Conservation (phyloP, 2,329 filamentous ascomycete genomes). For the Thielaviopsis cerberus region DNA sequence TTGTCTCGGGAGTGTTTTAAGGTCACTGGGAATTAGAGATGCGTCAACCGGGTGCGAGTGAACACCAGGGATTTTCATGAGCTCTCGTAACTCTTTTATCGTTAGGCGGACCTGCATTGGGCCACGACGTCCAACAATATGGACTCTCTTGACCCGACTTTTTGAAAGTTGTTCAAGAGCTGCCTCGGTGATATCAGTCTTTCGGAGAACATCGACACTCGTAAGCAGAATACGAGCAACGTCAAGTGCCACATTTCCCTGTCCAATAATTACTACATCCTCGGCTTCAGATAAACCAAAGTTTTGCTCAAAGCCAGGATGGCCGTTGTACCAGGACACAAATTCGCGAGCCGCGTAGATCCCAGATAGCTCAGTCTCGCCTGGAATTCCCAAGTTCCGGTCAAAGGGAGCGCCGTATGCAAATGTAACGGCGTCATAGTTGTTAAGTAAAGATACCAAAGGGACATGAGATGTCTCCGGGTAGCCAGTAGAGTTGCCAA, state of each 20-base stretch:
- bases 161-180: constrained; percentile 55
- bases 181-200: constrained; percentile 77
- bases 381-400: constrained; percentile 56
- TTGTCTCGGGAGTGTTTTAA: constrained; percentile 54
- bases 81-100: constrained; percentile 80
- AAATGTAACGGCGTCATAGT: constrained; percentile 86
- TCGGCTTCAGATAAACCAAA: constrained; percentile 50
- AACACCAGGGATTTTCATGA: constrained; percentile 58
- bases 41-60: constrained; percentile 51
- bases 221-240: constrained; percentile 75
- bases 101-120: constrained; percentile 86
- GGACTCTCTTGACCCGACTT: constrained; percentile 61
- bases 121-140: constrained; percentile 74
- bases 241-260: constrained; percentile 91
- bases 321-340: constrained; percentile 95
- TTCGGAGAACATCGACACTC: constrained; percentile 50
- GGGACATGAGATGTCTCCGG: constrained; percentile 15
- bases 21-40: constrained; percentile 46
- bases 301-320: constrained; percentile 58
- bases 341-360: constrained; percentile 82
- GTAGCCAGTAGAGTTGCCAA: constrained; percentile 36
- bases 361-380: constrained; percentile 53
- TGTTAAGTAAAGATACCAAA: constrained; percentile 47
- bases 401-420: constrained; percentile 84
- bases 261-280: constrained; percentile 76